Percentiles rank a stretch among this genome's conserved stretches.
Conservation (phyloP, 441 rosid genomes). For the Erodium texanum region DNA sequence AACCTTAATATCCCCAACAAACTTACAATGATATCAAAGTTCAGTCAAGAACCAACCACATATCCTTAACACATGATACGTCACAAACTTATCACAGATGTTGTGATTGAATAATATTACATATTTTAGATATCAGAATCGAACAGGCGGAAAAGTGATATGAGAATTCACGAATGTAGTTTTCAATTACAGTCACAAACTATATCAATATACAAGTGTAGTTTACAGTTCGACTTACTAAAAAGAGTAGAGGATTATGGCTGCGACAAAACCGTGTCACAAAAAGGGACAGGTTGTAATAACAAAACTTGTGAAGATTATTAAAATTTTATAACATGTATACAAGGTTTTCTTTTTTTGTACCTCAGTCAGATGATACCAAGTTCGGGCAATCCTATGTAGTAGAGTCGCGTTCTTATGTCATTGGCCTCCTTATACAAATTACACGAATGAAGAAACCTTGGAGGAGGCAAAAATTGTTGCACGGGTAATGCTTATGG, state of each 20-base stretch:
- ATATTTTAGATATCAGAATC: too few species aligned
- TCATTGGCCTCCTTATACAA: too few species aligned
- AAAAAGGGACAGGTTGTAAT: not conserved
- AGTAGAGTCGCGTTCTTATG: not conserved
- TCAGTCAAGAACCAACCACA: not conserved
- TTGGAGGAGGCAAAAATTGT: too few species aligned
- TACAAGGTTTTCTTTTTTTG: not conserved
- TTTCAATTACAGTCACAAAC: not conserved
- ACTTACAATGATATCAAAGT: not conserved
- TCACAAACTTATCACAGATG: too few species aligned
- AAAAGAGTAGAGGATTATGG: not conserved
- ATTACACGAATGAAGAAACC: too few species aligned
- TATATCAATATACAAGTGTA: not conserved
- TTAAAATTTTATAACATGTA: not conserved
- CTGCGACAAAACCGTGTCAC: not conserved
- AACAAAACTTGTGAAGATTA: not conserved
- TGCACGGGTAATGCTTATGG: too few species aligned
- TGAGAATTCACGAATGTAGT: not conserved
- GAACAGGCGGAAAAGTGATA: too few species aligned
- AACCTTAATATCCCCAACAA: not conserved
- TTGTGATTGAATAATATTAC: too few species aligned
- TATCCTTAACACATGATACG: too few species aligned
- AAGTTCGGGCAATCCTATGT: not conserved
- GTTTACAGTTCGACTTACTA: not conserved
- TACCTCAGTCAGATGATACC: not conserved